phyloP scores from a whole-genome alignment of 495 filamentous ascomycete species.

The Talaromyces nanjingensis region DNA sequence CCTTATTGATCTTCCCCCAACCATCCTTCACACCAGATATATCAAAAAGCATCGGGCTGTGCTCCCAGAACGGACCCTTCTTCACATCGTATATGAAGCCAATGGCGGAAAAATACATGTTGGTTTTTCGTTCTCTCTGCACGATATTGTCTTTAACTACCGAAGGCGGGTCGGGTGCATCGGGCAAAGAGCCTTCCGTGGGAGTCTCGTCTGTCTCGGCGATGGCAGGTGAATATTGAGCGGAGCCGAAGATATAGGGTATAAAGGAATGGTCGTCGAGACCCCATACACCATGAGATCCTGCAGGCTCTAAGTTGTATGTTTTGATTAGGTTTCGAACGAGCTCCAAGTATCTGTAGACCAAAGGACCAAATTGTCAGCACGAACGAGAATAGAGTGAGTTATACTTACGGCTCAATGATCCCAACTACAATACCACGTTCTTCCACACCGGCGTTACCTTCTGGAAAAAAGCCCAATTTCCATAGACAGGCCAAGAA shows the following conservation, averaged over 20 bases:
- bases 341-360: conserved; percentile 68
- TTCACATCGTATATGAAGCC: conserved; percentile 99
- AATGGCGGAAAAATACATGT: conserved; percentile 98
- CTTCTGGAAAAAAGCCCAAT: conserved; percentile 61
- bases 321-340: conserved; percentile 77
- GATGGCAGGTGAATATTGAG: conserved; percentile 75
- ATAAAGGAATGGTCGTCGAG: conserved; percentile 97
- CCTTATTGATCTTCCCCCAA: conserved; percentile 99
- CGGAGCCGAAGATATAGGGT: conserved; percentile 89
- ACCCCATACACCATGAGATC: conserved; percentile 94
- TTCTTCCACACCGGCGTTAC: conserved; percentile 51
- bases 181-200: conserved; percentile 64
- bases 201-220: conserved; percentile 54
- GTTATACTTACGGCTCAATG: conserved; percentile 62
- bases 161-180: conserved; percentile 62
- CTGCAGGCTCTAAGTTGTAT: conserved; percentile 93
- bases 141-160: conserved; percentile 62
- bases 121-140: conserved; percentile 57
- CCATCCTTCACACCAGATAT: conserved; percentile 84
- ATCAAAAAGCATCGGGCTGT: conserved; percentile 91
- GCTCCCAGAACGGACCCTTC: conserved; percentile 95
- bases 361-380: conserved; percentile 4
- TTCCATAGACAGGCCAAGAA: conserved; percentile 91
- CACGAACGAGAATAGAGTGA: not conserved
- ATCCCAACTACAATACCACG: conserved; percentile 72